Base-by-base conservation (phyloP, 169 alveolate genomes). In the Cyclospora cayetanensis region DNA sequence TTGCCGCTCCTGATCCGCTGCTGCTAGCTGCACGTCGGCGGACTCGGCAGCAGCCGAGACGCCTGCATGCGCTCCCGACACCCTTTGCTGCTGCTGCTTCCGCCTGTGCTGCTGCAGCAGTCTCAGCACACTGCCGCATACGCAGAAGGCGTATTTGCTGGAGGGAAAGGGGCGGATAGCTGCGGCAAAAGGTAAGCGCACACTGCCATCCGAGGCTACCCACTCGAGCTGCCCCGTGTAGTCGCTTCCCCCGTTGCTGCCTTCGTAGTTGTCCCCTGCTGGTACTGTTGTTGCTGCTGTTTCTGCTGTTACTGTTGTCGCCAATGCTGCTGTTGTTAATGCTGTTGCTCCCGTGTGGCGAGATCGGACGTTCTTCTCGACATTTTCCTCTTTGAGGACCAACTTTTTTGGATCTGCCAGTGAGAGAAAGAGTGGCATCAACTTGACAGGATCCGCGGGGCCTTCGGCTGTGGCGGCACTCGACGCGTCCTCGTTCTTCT, bases 101-200 rank as follows among this genome's bases (percentile, higher is more conserved):
- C 39, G 68, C 42, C 39, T n/a, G 65, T 27, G 72, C 72, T 79
- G 72, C 68, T 37, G 72, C 68, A 55, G 88, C 46, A 37, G 50
- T 46, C 39, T 53, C 68, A 68, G 80, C 80, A 68, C 80, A 7
- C 52, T 68, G 22, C 80, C 80, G 43, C 80, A 68, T 18, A 68
- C 80, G 25, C 80, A 68, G n/a, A 68, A 68, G 5, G 80, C 39
- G 35, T 68, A 34, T 29, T 29, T 27, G 4, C 29, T 4, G 7
- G 80, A 68, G 12, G 80, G 52, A 4, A 34, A 29, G 52, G 80
- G 52, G 52, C 50, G 29, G 31, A 68, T 9, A 9, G 80, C 80
- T 29, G 80, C 80, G 35, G 80, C 80, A 68, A 68, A 68, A 4
- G 80, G 80, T 50, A 68, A 50, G 52, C 80, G 12, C 25, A 68